These are phyloP conservation scores for Diophrys sp. DNA, from an alignment of 73 alveolate genomes.

Conservation along the genomic window DNA sequence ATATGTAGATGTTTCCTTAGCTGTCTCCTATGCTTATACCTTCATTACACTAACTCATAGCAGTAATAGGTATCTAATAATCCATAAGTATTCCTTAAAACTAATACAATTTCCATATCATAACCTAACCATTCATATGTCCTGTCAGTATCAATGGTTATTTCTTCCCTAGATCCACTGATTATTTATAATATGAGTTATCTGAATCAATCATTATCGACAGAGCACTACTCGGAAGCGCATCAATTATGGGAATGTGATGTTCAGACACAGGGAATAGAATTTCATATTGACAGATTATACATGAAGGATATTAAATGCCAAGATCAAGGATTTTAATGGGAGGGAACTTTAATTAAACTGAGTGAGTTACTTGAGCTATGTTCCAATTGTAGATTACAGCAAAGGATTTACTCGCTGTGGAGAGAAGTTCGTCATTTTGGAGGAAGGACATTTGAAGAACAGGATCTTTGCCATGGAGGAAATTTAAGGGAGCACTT, in stretches of 20 bases:
- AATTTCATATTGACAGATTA: no score
- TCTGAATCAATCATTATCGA: background rate
- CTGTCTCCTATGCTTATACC: background rate
- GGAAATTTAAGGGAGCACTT: background rate
- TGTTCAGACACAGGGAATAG: no score
- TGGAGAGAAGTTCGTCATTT: background rate
- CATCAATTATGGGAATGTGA: no score
- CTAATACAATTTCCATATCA: background rate
- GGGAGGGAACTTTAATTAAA: no score
- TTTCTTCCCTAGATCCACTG: background rate
- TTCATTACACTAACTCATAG: background rate
- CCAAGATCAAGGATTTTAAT: no score
- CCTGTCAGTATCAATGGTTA: background rate
- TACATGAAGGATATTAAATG: no score
- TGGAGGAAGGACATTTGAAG: background rate
- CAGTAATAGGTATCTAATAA: background rate
- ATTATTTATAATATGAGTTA: background rate
- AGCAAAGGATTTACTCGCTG: background rate
- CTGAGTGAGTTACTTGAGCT: no score
- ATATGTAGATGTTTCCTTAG: slow-evolving; percentile 44
- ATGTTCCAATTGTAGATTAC: background rate
- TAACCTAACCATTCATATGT: background rate
- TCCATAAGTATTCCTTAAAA: background rate
- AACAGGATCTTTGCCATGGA: background rate
- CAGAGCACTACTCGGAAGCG: no score